Base-by-base conservation (phyloP, 139 green algal species). In the Zygnema circumcarinatum region DNA sequence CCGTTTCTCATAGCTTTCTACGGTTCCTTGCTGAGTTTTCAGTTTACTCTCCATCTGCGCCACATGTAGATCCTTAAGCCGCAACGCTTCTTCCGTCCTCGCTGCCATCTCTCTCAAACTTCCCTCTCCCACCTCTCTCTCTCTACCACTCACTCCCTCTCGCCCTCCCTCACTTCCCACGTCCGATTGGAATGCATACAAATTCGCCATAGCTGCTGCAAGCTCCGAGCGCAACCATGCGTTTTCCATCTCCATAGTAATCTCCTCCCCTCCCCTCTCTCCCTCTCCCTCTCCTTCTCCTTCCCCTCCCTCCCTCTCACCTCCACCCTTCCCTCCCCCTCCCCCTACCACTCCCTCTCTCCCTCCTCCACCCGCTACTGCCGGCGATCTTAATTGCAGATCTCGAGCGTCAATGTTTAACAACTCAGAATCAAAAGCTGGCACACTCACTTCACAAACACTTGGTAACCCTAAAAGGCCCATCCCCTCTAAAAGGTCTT, bases 381-480 rank as follows among this genome's bases (percentile, higher is more conserved):
- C 69, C 7, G 69, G 16, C 7, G 69, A 11, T 39, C 35, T 39
- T 16, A 78, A 78, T 20, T 86, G 79, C 2, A 86, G 29, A 40
- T 86, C n/a, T 41, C 53, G 20, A 36, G 80, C 33, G n/a, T 89
- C 83, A 40, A 89, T 76, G 42, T 89, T 53, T 35, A 90, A 31
- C 85, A 90, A 47, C 3, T 41, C 2, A 0, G n/a, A 7, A 89
- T 90, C 85, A 81, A 90, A 90, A 20, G 78, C 53, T 20, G 85
- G 81, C 0, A 90, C 31, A n/a, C 32, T 94, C 33, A 97, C 89
- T 73, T 94, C 83, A 91, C 94, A 96, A 79, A 92, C 90, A 31
- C 93, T 88, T 53, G 94, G 92, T 91, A 94, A 91, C 7, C 47
- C 62, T 36, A 84, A 38, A 82, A 98, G 86, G 0, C 95, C 95